Evolutionary conservation across 495 filamentous ascomycete species (phyloP), one percentile per base, ranked within the genome.

Genomic region (Penicillium paradoxum): DNA sequence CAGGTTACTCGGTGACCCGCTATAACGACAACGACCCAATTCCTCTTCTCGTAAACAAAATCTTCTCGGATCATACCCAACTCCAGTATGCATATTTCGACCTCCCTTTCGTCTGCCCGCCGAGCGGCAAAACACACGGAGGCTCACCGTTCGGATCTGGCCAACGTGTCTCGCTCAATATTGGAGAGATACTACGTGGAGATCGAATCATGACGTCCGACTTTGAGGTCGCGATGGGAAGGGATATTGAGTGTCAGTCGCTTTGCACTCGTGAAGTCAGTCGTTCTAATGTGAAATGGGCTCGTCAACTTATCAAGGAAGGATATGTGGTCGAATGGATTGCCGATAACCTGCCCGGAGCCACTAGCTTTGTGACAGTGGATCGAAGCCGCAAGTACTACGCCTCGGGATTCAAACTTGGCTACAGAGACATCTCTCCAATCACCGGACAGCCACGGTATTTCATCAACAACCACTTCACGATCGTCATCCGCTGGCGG

Each of bases 261-360:
- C 78, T 96, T n/a, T 93, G 91, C 68, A 85, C 78, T 13, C 76
- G 75, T 34, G 75, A 83, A 43, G 74, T 92, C 10, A 79, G 81
- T 59, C 75, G 83, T 22, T 74, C 75, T 19, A 87, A 83, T 45
- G 68, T 96, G 49, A 82, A 84, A 63, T 79, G 83, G 65, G 89
- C 87, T 6, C 81, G 80, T 43, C 75, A 91, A 51, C 72, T 97
- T 56, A 84, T 96, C 39, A 80, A 78, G 53, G 82, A 91, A 48
- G 90, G 90, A 36, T 96, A 95, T 67, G 88, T 95, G 37, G 86
- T 85, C 3, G 91, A 97, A 67, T 97, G 91, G 91, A 97, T 97
- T 60, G 89, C 92, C 38, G 91, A 97, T 66, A 97, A 97, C 55
- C 76, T 97, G 22, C 91, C 91, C 9, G 91, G 91, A 7, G 91